Base-by-base conservation (phyloP, 2,329 filamentous ascomycete species). In the Aspergillus arachidicola region DNA sequence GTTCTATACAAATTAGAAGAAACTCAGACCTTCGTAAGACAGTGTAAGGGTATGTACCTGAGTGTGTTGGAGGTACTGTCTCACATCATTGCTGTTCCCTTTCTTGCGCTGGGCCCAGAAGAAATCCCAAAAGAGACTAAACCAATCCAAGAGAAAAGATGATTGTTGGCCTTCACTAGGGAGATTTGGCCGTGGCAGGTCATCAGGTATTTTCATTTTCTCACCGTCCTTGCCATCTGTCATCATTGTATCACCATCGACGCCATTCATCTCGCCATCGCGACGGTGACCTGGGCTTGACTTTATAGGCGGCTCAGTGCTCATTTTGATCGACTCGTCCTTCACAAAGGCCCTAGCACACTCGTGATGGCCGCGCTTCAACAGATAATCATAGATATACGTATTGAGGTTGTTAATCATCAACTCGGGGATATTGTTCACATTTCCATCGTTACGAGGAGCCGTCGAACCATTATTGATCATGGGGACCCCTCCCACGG, bases 81-180 rank as follows among this genome's bases (percentile, higher is more conserved):
- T 85, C 54, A 92, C 89, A 64, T 86, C 85, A 30, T 82, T 79
- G 74, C 84, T 89, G 61, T 85, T 85, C 60, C 86, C 87, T 76
- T 88, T 89, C 72, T 85, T 87, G 73, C 92, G 91, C 75, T 94
- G 91, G 61, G 93, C 92, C 74, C 89, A 89, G 79, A 91, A 96
- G 71, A 98, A 93, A 73, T 99, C 95, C 93, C 93, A 98, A 78
- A 99, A 99, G 58, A 97, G 86, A 74, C 90, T 92, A 83, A 96
- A 99, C 95, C 95, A 99, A 73, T 98, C 95, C 70, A 93, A 91
- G n/a, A 99, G 84, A 73, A 99, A 98, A 30, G 92, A 92, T 0
- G 75, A 66, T 87, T 91, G 72, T 90, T 91, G 60, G 85, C 85
- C 64, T 64, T 80, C 82, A 66, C 88, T 88, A 14, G 93, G 89